Evolutionary conservation across 1,284 basidiomycete genomes (phyloP).

Genomic region (Leucoagaricus sp.): DNA sequence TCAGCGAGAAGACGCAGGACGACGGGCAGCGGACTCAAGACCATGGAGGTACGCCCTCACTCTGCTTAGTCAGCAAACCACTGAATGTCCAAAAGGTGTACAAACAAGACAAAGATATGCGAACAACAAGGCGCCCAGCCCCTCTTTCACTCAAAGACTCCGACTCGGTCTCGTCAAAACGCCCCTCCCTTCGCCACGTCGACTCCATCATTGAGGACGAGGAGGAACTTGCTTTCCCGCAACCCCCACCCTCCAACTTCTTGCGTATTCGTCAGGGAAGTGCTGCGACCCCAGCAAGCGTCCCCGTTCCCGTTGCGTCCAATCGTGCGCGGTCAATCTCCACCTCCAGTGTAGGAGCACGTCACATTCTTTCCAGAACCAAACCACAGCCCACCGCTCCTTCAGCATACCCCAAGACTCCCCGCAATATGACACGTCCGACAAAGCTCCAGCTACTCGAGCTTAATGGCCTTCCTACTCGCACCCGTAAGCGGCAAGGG

Average conservation of each 20-base stretch:
- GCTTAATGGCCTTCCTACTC: slow-evolving; percentile 38
- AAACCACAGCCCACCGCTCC: slow-evolving; percentile 5
- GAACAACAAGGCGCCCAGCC: slow-evolving; percentile 39
- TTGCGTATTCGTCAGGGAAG: slow-evolving; percentile 32
- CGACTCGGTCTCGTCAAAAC: slow-evolving; percentile 38
- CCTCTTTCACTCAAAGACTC: slow-evolving; percentile 38
- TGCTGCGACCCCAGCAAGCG: slow-evolving; percentile 30
- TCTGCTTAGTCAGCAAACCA: slow-evolving; percentile 33
- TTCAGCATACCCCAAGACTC: slow-evolving; percentile 14
- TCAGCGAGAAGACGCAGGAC: slow-evolving; percentile 42
- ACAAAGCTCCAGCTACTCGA: slow-evolving; percentile 18
- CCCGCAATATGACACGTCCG: slow-evolving; percentile 21
- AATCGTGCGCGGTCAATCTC: slow-evolving; percentile 42
- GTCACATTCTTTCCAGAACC: slow-evolving; percentile 26
- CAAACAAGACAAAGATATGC: slow-evolving; percentile 65
- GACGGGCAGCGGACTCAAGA: slow-evolving; percentile 57
- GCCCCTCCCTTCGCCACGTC: slow-evolving; percentile 51
- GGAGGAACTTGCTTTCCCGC: slow-evolving; percentile 37
- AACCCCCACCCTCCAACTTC: slow-evolving; percentile 24
- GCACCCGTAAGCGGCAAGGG: slow-evolving; percentile 51
- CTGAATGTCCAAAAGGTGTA: slow-evolving; percentile 47
- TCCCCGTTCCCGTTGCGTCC: slow-evolving; percentile 20
- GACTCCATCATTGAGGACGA: slow-evolving; percentile 64
- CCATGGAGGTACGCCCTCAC: slow-evolving; percentile 74
- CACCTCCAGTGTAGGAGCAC: slow-evolving; percentile 29